Conservation (phyloP, 371 early-diverging fungal genomes). For the Rhizopus arrhizus region DNA sequence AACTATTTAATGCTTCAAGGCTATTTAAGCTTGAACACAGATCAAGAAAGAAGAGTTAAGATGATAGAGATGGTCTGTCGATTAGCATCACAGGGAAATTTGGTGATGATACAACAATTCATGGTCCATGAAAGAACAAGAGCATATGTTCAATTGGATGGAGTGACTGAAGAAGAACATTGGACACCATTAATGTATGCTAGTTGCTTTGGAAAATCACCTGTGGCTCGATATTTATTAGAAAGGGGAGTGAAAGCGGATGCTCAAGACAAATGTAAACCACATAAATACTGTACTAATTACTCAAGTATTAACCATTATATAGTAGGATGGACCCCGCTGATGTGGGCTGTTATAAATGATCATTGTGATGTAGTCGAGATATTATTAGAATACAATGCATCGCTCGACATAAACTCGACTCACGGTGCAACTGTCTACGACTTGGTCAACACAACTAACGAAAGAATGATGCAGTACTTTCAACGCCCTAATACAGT, state of each 20-base stretch:
- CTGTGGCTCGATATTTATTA: constrained; percentile 64
- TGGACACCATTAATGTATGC: constrained; percentile 85
- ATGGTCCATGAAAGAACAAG: constrained; percentile 9
- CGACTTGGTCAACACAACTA: constrained; percentile 71
- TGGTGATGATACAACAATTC: constrained; percentile 15
- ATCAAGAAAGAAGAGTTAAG: constrained; percentile 7
- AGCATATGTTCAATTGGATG: constrained; percentile 19
- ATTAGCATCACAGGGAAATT: constrained; percentile 25
- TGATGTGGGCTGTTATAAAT: constrained; percentile 93
- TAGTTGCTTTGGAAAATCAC: constrained; percentile 82
- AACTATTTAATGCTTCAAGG: not conserved
- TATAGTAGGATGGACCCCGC: constrained; percentile 88
- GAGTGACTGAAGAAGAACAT: constrained; percentile 69
- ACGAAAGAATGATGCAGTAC: constrained; percentile 49
- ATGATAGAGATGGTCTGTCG: constrained; percentile 16
- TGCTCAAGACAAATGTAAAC: constrained; percentile 75
- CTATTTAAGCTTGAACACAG: not conserved
- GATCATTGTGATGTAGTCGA: constrained; percentile 74
- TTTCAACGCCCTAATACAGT: not conserved
- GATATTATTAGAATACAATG: constrained; percentile 76
- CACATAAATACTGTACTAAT: not conserved
- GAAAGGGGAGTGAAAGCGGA: constrained; percentile 75
- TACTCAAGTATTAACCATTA: not conserved
- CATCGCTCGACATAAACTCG: constrained; percentile 67
- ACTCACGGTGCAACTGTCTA: constrained; percentile 74